These are phyloP conservation scores for Claviceps purpurea DNA, from an alignment of 2,329 filamentous ascomycete species.

Conservation along the genomic window DNA sequence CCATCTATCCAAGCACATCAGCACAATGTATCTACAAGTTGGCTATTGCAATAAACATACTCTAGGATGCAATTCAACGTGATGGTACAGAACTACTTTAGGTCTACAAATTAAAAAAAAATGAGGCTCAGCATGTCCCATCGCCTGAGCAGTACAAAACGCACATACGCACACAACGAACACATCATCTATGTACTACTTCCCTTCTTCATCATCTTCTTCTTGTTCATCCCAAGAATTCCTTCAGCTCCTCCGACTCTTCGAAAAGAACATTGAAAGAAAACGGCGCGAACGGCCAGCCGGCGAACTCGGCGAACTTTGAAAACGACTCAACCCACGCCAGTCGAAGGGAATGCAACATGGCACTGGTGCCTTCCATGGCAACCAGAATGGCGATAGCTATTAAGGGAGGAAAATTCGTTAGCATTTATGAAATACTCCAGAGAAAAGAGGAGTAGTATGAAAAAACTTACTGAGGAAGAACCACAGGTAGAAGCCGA, in stretches of 20 bases:
- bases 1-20: neutral
- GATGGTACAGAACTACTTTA: constrained; percentile 18
- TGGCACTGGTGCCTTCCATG: constrained; percentile 93
- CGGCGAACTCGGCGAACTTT: constrained; percentile 89
- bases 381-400: constrained; percentile 58
- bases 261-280: constrained; percentile 76
- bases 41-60: neutral
- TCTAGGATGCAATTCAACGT: constrained; percentile 9
- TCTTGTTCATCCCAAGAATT: constrained; percentile 32
- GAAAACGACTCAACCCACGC: constrained; percentile 98
- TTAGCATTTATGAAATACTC: constrained; percentile 12
- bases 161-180: neutral
- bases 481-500: constrained; percentile 84
- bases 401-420: constrained; percentile 6
- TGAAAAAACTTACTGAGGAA: constrained; percentile 44
- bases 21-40: neutral
- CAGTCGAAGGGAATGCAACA: constrained; percentile 82
- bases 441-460: neutral
- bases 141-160: neutral
- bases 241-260: constrained; percentile 56
- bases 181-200: neutral
- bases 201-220: neutral
- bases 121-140: constrained; percentile 5
- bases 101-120: constrained; percentile 17
- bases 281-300: constrained; percentile 77